phyloP scores from a whole-genome alignment of 208 protist species.

The Leishmania tarentolae region DNA sequence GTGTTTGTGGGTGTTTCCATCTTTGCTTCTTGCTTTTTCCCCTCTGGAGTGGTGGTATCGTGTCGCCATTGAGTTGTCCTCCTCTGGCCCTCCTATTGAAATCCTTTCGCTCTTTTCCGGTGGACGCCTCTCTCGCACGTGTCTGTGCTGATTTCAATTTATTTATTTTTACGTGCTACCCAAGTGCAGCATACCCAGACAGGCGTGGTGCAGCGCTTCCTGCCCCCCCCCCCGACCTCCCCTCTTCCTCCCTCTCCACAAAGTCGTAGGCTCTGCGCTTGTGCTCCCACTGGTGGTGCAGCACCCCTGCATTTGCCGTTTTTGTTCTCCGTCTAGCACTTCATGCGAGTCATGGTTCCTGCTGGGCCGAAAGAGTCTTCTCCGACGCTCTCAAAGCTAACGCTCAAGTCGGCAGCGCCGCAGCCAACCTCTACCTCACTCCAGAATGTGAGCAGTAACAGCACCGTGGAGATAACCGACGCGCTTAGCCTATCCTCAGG shows the following conservation, averaged over 20 bases:
- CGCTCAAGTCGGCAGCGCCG: neutral
- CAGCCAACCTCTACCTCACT: neutral
- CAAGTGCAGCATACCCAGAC: neutral
- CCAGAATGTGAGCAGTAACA: neutral
- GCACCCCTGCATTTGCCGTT: neutral
- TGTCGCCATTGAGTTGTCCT: too few species aligned
- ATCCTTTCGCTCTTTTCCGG: too few species aligned
- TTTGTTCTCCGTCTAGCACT: neutral
- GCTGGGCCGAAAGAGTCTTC: neutral
- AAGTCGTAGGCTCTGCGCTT: neutral
- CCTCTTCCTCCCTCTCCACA: neutral
- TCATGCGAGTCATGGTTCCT: neutral
- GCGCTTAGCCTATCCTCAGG: neutral
- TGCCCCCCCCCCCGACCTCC: neutral
- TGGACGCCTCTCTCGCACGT: neutral
- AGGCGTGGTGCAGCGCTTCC: neutral
- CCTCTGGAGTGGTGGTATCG: too few species aligned
- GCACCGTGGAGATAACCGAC: neutral
- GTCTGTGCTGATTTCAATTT: neutral
- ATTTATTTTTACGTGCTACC: conserved; percentile 4
- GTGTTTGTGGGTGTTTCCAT: neutral
- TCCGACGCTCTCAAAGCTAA: neutral
- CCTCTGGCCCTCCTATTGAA: too few species aligned
- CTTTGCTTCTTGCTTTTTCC: neutral
- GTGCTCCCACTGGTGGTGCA: neutral